Base-by-base conservation (phyloP, 345 rosid genomes). In the Citrus glauca region DNA sequence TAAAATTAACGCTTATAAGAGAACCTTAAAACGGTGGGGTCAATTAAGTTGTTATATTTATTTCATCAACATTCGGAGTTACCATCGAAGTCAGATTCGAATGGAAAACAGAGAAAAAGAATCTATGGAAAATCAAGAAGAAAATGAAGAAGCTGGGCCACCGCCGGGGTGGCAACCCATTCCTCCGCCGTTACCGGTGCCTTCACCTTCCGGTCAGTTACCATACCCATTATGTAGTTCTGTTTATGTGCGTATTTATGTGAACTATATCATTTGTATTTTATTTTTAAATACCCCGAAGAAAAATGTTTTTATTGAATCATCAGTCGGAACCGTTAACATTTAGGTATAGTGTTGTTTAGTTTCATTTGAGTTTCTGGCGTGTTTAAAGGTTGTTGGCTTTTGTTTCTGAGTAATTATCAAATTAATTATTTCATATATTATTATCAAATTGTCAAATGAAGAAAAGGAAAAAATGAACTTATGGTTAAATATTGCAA, bases 91-190 rank as follows among this genome's bases (percentile, higher is more conserved):
- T 22, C 70, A 35, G 38, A n/a, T 40, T 45, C 48, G 22, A 35
- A 68, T 72, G 11, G 77, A 66, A 64, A 79, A 76, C 69, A 35
- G 27, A 33, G 78, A 25, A 35, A 65, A 66, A 38, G 69, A 25
- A 27, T 45, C 7, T 14, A 38, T 10, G 59, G 55, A 35, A 6
- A 71, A 28, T 24, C 60, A 24, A 24, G 6, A 0, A 42, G 78
- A 56, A 33, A 72, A 45, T 6, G 75, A 75, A 5, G 82, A 78
- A n/a, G 75, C 60, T 50, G 69, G 74, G 20, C 74, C 66, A 4
- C 68, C 68, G 61, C 69, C 72, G 28, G 72, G 82, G 19, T 74
- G 77, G 77, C 38, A 62, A 27, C 38, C 59, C 77, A 62, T 74
- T 74, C 69, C 60, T 9, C 67, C 53, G 19, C 77, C 68, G 5